These are phyloP conservation scores for Diutina catenulata DNA, from an alignment of 1,139 yeast genomes.

Conservation along the genomic window DNA sequence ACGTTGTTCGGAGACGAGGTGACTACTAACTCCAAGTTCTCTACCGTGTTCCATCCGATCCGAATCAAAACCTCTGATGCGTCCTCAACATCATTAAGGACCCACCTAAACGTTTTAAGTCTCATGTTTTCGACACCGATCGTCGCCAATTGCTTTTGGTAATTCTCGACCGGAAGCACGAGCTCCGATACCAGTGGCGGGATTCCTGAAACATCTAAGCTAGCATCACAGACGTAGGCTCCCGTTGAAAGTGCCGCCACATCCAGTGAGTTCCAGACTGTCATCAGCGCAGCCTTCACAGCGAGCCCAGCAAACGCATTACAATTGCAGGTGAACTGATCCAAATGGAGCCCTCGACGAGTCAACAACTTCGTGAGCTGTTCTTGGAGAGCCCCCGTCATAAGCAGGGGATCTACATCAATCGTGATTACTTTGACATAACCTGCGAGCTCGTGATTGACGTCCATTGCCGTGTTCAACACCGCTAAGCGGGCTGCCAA, in stretches of 20 bases:
- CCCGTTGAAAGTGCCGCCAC: not conserved
- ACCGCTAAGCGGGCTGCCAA: slow-evolving; percentile 1
- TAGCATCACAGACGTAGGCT: not conserved
- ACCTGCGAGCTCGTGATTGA: not conserved
- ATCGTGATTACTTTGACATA: not conserved
- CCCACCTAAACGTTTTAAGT: not conserved
- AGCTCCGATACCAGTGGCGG: not conserved
- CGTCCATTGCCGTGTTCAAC: not conserved
- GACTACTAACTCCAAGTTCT: not conserved
- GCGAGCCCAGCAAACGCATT: not conserved
- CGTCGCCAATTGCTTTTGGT: not conserved
- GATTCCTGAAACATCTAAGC: not conserved
- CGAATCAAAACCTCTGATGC: not conserved
- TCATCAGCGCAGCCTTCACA: not conserved
- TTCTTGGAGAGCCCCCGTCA: not conserved
- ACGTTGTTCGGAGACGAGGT: not conserved
- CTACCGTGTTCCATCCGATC: not conserved
- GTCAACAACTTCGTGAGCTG: not conserved
- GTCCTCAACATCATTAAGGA: not conserved
- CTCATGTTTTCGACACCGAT: not conserved
- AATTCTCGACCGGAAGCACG: not conserved
- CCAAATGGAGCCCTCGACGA: not conserved
- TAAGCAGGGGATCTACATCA: not conserved
- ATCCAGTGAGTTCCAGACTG: not conserved
- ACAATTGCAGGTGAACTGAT: too few species aligned